Evolutionary conservation across 371 early-diverging fungal species (phyloP).

Genomic region (Neoconidiobolus thromboides): DNA sequence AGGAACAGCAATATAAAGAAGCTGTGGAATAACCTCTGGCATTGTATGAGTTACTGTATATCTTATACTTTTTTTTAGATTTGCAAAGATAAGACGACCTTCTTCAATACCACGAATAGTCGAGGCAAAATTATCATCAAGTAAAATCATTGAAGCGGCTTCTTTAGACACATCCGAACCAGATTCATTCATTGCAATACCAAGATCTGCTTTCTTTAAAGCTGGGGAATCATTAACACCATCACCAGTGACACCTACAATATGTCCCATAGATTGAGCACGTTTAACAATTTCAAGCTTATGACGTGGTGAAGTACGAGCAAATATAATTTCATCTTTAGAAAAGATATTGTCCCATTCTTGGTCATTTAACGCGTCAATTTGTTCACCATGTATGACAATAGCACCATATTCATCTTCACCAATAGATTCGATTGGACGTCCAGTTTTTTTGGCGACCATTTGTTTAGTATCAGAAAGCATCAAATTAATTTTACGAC

Average conservation of each 20-base stretch:
- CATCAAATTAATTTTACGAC: conserved; percentile 81
- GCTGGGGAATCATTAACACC: conserved; percentile 88
- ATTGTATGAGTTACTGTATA: conserved; percentile 82
- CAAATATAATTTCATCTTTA: conserved; percentile 79
- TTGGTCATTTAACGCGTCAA: conserved; percentile 49
- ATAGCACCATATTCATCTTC: conserved; percentile 69
- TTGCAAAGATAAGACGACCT: conserved; percentile 84
- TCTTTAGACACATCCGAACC: conserved; percentile 96
- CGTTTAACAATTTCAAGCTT: conserved; percentile 73
- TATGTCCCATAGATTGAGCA: conserved; percentile 63
- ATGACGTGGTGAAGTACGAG: conserved; percentile 79
- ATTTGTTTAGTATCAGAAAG: conserved; percentile 58
- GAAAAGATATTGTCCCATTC: conserved; percentile 78
- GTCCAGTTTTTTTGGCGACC: conserved; percentile 42
- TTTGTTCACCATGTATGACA: conserved; percentile 77
- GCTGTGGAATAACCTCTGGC: conserved; percentile 60
- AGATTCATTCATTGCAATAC: conserved; percentile 88
- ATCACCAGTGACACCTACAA: conserved; percentile 87
- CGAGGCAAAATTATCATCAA: conserved; percentile 37
- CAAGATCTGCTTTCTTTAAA: conserved; percentile 87
- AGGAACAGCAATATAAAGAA: conserved; percentile 73
- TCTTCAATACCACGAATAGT: conserved; percentile 27
- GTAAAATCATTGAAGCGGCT: conserved; percentile 89
- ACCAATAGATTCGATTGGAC: conserved; percentile 28
- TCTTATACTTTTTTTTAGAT: conserved; percentile 82